Evolutionary conservation across 1,139 yeast species (phyloP).

Genomic region (Taphrina pruni): DNA sequence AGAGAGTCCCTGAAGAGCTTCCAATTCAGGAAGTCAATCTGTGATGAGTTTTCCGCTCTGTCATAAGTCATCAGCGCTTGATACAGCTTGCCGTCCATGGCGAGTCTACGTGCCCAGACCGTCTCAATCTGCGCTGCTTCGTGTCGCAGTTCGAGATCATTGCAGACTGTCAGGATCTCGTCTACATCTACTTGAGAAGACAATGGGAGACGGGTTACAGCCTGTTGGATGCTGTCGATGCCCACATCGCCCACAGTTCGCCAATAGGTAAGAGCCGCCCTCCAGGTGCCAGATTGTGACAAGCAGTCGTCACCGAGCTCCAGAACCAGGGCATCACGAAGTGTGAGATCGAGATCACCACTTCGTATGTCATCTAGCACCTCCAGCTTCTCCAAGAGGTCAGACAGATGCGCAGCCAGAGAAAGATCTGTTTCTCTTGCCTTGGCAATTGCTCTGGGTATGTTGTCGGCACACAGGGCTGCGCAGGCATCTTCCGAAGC

Average conservation of each 20-base stretch:
- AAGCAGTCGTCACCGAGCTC: conserved; percentile 35
- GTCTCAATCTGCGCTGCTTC: conserved; percentile 35
- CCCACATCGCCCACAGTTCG: conserved; percentile 39
- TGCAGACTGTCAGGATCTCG: conserved; percentile 30
- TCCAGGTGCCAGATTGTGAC: conserved; percentile 30
- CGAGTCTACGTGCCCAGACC: conserved; percentile 39
- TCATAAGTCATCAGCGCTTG: conserved; percentile 36
- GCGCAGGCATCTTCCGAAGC: conserved; percentile 67
- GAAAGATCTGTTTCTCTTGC: conserved; percentile 67
- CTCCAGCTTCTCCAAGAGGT: conserved; percentile 56
- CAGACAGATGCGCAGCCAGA: conserved; percentile 70
- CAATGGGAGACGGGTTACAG: conserved; percentile 28
- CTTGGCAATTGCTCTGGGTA: conserved; percentile 56
- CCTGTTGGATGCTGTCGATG: conserved; percentile 34
- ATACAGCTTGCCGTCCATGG: conserved; percentile 19
- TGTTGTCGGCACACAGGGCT: conserved; percentile 65
- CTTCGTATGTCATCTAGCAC: conserved; percentile 59
- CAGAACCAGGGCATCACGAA: conserved; percentile 26
- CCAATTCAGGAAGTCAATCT: conserved; percentile 39
- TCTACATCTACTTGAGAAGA: conserved; percentile 15
- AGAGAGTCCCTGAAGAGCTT: conserved; percentile 25
- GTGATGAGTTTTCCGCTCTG: conserved; percentile 29
- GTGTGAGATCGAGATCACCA: conserved; percentile 15
- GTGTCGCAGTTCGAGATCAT: conserved; percentile 33
- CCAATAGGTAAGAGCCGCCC: conserved; percentile 40